Percentiles rank a stretch among this genome's conserved stretches.
These are phyloP conservation scores for Zygosaccharomyces pseudobailii DNA, from an alignment of 1,139 yeast species.

Conservation along the genomic window DNA sequence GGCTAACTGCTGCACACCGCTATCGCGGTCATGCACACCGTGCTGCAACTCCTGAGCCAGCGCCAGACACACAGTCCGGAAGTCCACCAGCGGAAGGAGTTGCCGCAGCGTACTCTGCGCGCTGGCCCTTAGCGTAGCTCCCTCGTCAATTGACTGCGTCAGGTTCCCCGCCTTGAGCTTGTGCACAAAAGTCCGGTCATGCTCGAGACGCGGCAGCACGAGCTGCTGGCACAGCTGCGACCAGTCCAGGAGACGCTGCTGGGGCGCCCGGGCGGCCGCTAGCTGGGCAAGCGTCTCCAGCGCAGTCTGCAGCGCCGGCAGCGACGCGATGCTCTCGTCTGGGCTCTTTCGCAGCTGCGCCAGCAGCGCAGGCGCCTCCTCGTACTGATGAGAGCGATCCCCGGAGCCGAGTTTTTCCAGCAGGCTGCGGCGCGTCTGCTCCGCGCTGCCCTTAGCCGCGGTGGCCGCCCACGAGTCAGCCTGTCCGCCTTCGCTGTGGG, in stretches of 20 bases:
- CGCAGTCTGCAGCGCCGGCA: background rate
- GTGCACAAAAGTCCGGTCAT: conserved; percentile 17
- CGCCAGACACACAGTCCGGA: background rate
- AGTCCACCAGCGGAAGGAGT: conserved; percentile 1
- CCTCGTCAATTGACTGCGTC: conserved; percentile 22
- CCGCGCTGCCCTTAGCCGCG: background rate
- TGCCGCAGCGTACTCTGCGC: conserved; percentile 4
- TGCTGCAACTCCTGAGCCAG: conserved; percentile 1
- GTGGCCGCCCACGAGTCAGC: background rate
- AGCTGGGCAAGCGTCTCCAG: conserved; percentile 2
- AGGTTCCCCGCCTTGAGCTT: conserved; percentile 24
- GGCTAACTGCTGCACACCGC: conserved; percentile 2
- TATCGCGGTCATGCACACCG: background rate
- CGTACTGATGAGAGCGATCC: background rate
- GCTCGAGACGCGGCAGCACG: conserved; percentile 10
- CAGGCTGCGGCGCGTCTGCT: background rate
- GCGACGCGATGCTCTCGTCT: conserved; percentile 1
- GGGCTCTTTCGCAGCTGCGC: background rate
- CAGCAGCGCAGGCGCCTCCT: background rate
- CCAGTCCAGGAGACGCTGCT: background rate
- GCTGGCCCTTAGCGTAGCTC: conserved; percentile 13
- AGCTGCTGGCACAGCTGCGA: conserved; percentile 1
- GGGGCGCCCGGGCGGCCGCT: background rate
- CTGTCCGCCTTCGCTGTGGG: background rate
- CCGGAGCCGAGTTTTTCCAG: background rate